Conservation (phyloP, 306 rosid species). For the Purshia tridentata region DNA sequence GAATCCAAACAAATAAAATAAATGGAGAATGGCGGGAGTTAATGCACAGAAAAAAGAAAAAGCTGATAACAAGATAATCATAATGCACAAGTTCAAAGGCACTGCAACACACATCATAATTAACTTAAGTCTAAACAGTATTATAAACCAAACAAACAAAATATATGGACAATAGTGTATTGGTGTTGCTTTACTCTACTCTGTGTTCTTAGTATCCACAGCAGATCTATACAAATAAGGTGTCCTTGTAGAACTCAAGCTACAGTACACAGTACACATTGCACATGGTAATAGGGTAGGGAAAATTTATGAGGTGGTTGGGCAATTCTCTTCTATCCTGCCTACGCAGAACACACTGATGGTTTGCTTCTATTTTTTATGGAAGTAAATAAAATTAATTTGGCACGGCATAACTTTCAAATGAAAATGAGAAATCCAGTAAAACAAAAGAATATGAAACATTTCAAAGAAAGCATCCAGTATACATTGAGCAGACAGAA, state of each 20-base stretch:
- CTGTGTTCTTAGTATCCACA: not conserved
- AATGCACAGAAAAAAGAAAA: not conserved
- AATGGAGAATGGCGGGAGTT: not conserved
- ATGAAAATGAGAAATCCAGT: not conserved
- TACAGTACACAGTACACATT: not conserved
- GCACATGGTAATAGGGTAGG: not conserved
- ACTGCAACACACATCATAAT: not conserved
- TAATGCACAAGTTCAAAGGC: not conserved
- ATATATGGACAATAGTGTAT: not conserved
- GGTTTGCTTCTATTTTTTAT: not conserved
- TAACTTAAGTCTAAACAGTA: not conserved
- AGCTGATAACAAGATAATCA: not conserved
- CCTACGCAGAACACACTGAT: not conserved
- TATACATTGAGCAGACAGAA: not conserved
- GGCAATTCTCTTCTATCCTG: not conserved
- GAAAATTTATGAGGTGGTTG: not conserved
- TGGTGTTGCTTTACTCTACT: not conserved
- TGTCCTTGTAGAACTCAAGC: not conserved
- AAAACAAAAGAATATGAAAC: not conserved
- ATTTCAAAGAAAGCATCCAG: not conserved
- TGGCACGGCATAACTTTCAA: not conserved
- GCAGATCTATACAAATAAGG: not conserved
- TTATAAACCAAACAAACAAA: not conserved
- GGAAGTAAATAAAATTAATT: not conserved
- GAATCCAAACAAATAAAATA: not conserved